Evolutionary conservation across 306 rosid genomes (phyloP).

Genomic region (Vigna angularis): DNA sequence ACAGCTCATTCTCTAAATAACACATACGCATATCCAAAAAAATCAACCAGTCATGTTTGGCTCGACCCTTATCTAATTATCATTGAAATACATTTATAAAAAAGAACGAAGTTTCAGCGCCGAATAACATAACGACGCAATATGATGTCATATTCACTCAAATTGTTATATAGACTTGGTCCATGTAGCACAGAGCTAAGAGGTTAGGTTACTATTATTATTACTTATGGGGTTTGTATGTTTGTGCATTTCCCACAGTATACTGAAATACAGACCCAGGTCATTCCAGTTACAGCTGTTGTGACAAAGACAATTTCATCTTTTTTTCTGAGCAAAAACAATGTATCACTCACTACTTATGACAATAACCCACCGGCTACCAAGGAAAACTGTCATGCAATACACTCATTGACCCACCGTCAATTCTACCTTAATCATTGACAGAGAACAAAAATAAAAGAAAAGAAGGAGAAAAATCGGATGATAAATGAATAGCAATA

Average conservation of each 20-base stretch:
- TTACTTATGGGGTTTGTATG: background rate
- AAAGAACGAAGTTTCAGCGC: too few relatives aligned
- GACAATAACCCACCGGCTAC: background rate
- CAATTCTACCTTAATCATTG: background rate
- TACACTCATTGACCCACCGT: background rate
- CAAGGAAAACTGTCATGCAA: background rate
- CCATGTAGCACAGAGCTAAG: background rate
- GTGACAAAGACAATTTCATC: background rate
- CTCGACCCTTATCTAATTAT: too few relatives aligned
- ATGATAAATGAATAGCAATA: too few relatives aligned
- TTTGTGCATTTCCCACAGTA: background rate
- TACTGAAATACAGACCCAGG: background rate
- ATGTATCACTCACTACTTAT: background rate
- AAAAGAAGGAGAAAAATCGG: too few relatives aligned
- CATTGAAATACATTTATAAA: too few relatives aligned
- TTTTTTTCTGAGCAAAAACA: too few relatives aligned
- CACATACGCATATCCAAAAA: too few relatives aligned
- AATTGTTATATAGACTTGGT: background rate
- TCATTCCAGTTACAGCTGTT: constrained; percentile 3
- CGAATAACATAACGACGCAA: too few relatives aligned
- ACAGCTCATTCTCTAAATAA: too few relatives aligned
- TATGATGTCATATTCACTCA: background rate
- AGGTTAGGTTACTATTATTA: background rate
- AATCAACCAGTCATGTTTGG: too few relatives aligned
- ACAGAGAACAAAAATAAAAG: too few relatives aligned